Evolutionary conservation across 2,329 filamentous ascomycete species (phyloP), one percentile per base, ranked within the genome.

Genomic region (Fusarium cyanostomum): DNA sequence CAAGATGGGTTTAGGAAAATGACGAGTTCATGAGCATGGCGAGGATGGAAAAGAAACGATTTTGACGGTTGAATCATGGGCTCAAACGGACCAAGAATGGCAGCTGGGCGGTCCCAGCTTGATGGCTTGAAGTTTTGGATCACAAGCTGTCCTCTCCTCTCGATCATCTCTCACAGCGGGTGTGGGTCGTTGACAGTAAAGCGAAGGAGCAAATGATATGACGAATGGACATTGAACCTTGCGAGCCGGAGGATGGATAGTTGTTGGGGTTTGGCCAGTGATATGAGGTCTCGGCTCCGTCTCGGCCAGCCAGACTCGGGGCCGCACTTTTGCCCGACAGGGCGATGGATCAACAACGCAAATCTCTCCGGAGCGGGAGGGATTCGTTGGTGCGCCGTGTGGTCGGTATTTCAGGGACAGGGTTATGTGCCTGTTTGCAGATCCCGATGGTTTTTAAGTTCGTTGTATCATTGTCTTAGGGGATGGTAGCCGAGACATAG

Each of bases 11-110:
- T 62, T 42, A 48, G 56, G 52, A 65, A 64, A 61, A 66, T 66
- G 62, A 67, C 57, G 52, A 48, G 64, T 61, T 67, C 70, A 69
- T 66, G 67, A 66, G 56, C 49, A 61, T 42, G 33, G 45, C 39
- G 45, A 39, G 24, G 34, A 49, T 21, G 37, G 33, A 42, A 30
- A 42, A 51, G 48, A 61, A 53, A 50, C 51, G 59, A 50, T 62
- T 53, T 49, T 65, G 62, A 45, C 33, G 37, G 54, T 39, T 49
- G 52, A 31, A 39, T 27, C 45, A 43, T 43, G 31, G 31, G 37
- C 57, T 48, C 26, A 26, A 46, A 43, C 42, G 34, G 52, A 44
- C 18, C 45, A 48, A 21, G 21, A 21, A 44, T 27, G 30, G 21
- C 45, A 30, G 24, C 27, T 35, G 38, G 44, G 31, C 37, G 10